Percentiles rank a stretch among this genome's conserved stretches.
Conservation (phyloP, 1,284 basidiomycete species). For the Peniophora sp. region DNA sequence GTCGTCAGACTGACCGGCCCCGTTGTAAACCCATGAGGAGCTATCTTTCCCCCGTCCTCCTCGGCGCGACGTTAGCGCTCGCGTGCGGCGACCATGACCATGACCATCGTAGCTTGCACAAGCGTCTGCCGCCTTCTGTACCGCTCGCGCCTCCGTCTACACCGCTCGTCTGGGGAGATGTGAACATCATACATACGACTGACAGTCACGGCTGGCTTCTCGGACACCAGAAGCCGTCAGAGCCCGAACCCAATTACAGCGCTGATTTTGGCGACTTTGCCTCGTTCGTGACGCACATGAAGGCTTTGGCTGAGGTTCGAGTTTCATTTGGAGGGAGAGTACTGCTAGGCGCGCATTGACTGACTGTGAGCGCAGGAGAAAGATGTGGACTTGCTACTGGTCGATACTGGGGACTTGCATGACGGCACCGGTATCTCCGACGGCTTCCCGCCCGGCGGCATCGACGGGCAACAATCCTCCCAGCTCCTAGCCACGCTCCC, state of each 20-base stretch:
- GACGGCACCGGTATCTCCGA: conserved; percentile 77
- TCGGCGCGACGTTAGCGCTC: neutral
- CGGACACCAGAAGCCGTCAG: conserved; percentile 61
- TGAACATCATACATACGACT: conserved; percentile 77
- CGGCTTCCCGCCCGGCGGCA: conserved; percentile 59
- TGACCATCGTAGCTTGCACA: conserved; percentile 16
- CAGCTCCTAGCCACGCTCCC: conserved; percentile 68
- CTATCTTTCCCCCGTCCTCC: neutral
- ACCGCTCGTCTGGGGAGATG: conserved; percentile 67
- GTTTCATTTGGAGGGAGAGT: neutral
- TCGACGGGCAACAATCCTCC: conserved; percentile 67
- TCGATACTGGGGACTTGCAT: conserved; percentile 75
- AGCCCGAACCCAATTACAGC: conserved; percentile 73
- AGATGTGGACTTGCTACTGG: conserved; percentile 61
- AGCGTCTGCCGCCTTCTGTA: conserved; percentile 32
- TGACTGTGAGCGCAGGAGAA: conserved; percentile 33
- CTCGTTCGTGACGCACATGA: conserved; percentile 81
- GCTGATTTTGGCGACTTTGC: conserved; percentile 78
- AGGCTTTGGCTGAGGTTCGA: conserved; percentile 48
- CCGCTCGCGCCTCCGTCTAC: conserved; percentile 46
- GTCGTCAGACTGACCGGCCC: too few species aligned
- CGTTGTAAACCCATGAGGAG: too few species aligned
- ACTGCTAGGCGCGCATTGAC: neutral
- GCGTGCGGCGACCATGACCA: neutral
- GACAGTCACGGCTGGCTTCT: conserved; percentile 79